These are phyloP conservation scores for Pulveroboletus sp. DNA, from an alignment of 768 basidiomycete genomes.

Conservation along the genomic window DNA sequence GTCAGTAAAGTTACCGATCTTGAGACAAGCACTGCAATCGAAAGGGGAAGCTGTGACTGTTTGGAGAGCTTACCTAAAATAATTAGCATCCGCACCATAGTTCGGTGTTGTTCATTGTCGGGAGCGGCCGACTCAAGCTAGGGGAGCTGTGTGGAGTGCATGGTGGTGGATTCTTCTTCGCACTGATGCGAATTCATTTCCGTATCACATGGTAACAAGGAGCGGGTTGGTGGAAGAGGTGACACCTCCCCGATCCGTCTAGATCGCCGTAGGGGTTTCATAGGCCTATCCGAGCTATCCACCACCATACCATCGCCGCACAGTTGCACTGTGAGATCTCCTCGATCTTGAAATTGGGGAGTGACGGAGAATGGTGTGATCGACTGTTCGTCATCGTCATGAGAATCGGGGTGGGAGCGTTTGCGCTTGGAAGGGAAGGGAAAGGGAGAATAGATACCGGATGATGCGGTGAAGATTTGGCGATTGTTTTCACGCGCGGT, in stretches of 20 bases:
- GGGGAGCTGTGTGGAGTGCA: conserved; percentile 16
- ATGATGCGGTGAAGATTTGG: conserved; percentile 39
- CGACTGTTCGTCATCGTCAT: conserved; percentile 17
- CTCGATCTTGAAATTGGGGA: conserved; percentile 23
- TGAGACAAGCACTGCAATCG: conserved; percentile 17
- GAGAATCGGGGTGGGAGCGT: conserved; percentile 20
- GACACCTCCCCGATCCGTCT: conserved; percentile 26
- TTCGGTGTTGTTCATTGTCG: conserved; percentile 25
- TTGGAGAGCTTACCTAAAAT: conserved; percentile 26
- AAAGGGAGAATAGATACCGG: conserved; percentile 30
- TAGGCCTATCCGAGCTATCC: conserved; percentile 24
- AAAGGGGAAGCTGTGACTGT: conserved; percentile 16
- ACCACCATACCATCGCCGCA: conserved; percentile 27
- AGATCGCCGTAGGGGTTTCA: conserved; percentile 35
- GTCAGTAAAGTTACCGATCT: conserved; percentile 15
- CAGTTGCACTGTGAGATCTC: conserved; percentile 19
- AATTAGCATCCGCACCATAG: conserved; percentile 11
- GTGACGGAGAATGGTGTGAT: conserved; percentile 14
- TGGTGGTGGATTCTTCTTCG: conserved; percentile 17
- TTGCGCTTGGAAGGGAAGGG: conserved; percentile 37
- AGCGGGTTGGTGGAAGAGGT: conserved; percentile 21
- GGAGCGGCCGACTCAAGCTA: conserved; percentile 13
- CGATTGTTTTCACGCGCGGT: conserved; percentile 55
- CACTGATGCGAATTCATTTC: conserved; percentile 31
- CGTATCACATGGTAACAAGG: conserved; percentile 26